Evolutionary conservation across 208 protist species (phyloP).

Genomic region (Tetramitus jugosus): DNA sequence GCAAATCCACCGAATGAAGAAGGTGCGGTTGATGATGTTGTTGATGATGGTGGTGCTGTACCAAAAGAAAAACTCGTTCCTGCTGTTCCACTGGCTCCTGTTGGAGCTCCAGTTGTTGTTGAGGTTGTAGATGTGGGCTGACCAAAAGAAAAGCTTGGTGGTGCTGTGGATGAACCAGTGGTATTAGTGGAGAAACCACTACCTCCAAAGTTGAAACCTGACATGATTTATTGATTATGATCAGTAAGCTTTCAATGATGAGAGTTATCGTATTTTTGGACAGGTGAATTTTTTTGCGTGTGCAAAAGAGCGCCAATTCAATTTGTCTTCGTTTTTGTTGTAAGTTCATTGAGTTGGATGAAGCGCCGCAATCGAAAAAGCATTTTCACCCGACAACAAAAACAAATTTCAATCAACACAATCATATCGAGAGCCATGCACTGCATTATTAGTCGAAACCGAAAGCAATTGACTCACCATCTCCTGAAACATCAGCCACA

Average conservation of each 20-base stretch:
- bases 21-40: not conserved
- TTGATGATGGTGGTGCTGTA: not conserved
- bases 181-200: not conserved
- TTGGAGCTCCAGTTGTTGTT: not conserved
- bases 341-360: not conserved
- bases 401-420: too few species aligned
- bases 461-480: too few species aligned
- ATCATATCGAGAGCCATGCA: too few species aligned
- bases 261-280: too few species aligned
- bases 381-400: not conserved
- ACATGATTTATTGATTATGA: not conserved
- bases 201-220: not conserved
- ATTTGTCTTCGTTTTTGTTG: too few species aligned
- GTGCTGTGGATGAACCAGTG: not conserved
- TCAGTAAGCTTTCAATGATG: not conserved
- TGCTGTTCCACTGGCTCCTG: too few species aligned
- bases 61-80: constrained; percentile 7
- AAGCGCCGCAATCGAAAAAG: not conserved
- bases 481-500: too few species aligned
- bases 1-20: not conserved
- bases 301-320: too few species aligned
- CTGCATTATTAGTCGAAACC: too few species aligned
- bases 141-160: not conserved
- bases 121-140: not conserved
- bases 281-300: too few species aligned